Percentiles rank a stretch among this genome's conserved stretches.
phyloP scores from a whole-genome alignment of 257 asterid genomes.

The Echites panduratus region DNA sequence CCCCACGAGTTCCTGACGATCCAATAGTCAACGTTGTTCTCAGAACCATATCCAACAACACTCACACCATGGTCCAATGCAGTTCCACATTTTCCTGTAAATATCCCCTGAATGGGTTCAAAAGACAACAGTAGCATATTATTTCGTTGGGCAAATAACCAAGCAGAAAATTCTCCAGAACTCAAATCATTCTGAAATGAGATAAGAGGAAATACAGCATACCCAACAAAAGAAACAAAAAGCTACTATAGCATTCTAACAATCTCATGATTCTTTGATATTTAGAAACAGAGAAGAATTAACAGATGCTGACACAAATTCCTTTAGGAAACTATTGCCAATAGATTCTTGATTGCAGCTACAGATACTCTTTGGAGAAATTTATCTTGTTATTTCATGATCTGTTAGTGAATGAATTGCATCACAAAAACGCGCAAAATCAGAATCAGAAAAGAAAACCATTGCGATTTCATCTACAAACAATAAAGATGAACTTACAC shows the following conservation, averaged over 20 bases:
- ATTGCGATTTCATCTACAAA: background rate
- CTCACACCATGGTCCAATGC: slow-evolving; percentile 71
- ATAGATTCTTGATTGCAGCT: too few species aligned
- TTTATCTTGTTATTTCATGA: too few species aligned
- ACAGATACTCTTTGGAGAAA: too few species aligned
- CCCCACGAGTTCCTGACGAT: slow-evolving; percentile 86
- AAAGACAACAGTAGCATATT: background rate
- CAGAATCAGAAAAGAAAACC: background rate
- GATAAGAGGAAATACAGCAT: background rate
- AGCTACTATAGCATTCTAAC: background rate
- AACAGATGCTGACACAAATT: background rate
- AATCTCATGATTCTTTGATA: background rate
- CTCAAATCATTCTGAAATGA: background rate
- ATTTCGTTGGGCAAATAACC: background rate
- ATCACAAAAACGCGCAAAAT: background rate
- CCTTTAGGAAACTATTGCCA: too few species aligned
- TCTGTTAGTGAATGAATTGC: background rate
- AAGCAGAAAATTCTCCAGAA: background rate
- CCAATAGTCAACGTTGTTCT: slow-evolving; percentile 56
- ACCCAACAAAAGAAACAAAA: background rate
- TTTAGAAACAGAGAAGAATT: background rate
- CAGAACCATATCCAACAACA: slow-evolving; percentile 65
- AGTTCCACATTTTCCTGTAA: slow-evolving; percentile 53
- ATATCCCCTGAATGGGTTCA: slow-evolving; percentile 48
- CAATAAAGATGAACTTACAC: slow-evolving; percentile 26